Base-by-base conservation (phyloP, 768 basidiomycete genomes). In the Podaxis sp. region DNA sequence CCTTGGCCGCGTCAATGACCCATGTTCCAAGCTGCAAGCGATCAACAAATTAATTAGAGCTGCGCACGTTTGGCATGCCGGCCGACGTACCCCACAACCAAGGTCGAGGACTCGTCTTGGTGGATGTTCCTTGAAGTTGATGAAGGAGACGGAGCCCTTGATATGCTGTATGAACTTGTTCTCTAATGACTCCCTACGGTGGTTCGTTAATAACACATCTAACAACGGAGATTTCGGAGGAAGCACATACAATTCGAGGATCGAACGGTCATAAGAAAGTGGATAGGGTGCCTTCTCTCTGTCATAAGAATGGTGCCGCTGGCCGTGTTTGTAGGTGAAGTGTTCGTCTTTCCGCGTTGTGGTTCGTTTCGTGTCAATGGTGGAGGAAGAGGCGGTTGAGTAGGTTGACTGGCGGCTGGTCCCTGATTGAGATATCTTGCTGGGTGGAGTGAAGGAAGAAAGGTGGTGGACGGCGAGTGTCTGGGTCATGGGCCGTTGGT, bases 201-300 rank as follows among this genome's bases (percentile, higher is more conserved):
- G 9, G 38, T 10, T 21, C 21, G 32, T 57, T 50, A 57, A 50
- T 14, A 51, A 35, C 42, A 35, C 58, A 35, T 9, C 13, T 32
- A 42, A 18, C 50, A 7, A 50, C 36, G 5, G 55, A 46, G n/a
- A 18, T 28, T 4, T 37, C 48, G 64, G 47, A 62, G 64, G 44
- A 62, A 51, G 16, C 7, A 77, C 85, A 69, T 71, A 91, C 90
- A 89, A 73, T 66, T 90, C 88, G 44, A 91, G 73, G 57, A 89
- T 75, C 46, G 84, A 74, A 54, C 78, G 79, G 69, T 90, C 86
- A 69, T 90, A 91, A 25, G 83, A 86, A 38, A 89, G 68, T 1
- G 90, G 90, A 75, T 92, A 92, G 1, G 89, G 90, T 1, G 88
- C 90, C 74, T 91, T 90, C 69, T 89, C 87, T 40, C 78, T 79